Conservation (phyloP, 352 stramenopile genomes). For the Peronospora belbahrii region DNA sequence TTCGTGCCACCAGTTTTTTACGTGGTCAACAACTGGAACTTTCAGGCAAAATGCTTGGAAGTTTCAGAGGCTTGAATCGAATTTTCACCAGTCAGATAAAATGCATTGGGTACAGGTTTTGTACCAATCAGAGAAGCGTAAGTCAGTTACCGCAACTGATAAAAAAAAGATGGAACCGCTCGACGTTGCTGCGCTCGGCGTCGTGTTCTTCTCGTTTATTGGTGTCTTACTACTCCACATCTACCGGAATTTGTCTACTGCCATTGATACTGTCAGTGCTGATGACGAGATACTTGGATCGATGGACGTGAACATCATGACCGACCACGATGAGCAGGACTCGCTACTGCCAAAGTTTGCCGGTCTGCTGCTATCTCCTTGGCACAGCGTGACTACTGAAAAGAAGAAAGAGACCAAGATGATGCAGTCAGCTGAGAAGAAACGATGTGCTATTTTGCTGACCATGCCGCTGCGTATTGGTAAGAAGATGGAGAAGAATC, state of each 20-base stretch:
- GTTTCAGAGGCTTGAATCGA: background rate
- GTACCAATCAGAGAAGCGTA: background rate
- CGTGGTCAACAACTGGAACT: too few species aligned
- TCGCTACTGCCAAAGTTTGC: slow-evolving; percentile 20
- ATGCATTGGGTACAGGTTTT: background rate
- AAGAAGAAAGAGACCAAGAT: slow-evolving; percentile 10
- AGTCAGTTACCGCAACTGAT: too few species aligned
- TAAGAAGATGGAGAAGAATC: slow-evolving; percentile 12
- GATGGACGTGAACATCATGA: slow-evolving; percentile 11
- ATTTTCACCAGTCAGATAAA: background rate
- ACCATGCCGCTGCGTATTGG: slow-evolving; percentile 16
- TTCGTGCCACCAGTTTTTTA: too few species aligned
- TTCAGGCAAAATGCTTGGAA: too few species aligned
- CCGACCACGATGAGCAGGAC: slow-evolving; percentile 19
- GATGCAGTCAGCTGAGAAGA: slow-evolving; percentile 11
- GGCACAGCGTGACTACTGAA: slow-evolving; percentile 1
- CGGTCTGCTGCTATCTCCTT: slow-evolving; percentile 16
- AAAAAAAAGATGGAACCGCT: slow-evolving; percentile 5
- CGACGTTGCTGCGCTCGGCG: background rate
- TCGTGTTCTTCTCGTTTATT: background rate
- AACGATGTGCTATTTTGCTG: slow-evolving; percentile 12
- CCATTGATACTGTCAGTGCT: slow-evolving; percentile 13
- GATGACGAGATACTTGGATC: slow-evolving; percentile 19
- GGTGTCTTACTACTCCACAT: slow-evolving; percentile 1
- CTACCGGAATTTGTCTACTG: background rate